Percentiles rank a stretch among this genome's conserved stretches.
These are phyloP conservation scores for Capsella bursapastoris DNA, from an alignment of 345 rosid genomes.

Conservation along the genomic window DNA sequence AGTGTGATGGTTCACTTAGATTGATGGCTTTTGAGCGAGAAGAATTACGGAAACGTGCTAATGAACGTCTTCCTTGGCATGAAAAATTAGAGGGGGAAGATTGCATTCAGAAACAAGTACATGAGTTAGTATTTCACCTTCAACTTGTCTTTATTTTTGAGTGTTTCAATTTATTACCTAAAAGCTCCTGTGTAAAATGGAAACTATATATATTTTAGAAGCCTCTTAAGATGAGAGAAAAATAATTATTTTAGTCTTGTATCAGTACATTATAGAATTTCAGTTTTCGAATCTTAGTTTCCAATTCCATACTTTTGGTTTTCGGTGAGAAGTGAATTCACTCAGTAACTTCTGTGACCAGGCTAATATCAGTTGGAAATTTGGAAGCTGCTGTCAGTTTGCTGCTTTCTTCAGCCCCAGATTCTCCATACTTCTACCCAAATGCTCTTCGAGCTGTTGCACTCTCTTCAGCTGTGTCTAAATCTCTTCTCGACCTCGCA, in stretches of 20 bases:
- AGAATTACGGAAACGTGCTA: conserved; percentile 88
- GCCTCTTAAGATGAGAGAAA: conserved; percentile 22
- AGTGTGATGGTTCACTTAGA: conserved; percentile 71
- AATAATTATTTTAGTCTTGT: conserved; percentile 4
- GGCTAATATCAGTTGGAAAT: conserved; percentile 92
- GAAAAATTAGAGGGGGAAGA: conserved; percentile 94
- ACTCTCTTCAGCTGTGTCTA: conserved; percentile 95
- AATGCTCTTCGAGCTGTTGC: conserved; percentile 98
- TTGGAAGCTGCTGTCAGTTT: conserved; percentile 96
- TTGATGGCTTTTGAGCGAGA: conserved; percentile 86
- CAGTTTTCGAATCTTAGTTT: conserved; percentile 6
- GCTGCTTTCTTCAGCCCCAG: conserved; percentile 90
- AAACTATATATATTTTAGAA: conserved; percentile 21
- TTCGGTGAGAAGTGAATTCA: conserved; percentile 36
- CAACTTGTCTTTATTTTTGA: conserved; percentile 17
- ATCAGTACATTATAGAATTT: background rate
- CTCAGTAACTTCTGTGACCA: conserved; percentile 46
- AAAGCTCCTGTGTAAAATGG: conserved; percentile 19
- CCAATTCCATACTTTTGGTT: conserved; percentile 4
- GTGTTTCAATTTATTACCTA: conserved; percentile 20
- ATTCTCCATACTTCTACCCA: conserved; percentile 86
- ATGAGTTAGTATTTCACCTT: conserved; percentile 69
- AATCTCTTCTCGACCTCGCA: conserved; percentile 94
- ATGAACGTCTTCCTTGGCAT: conserved; percentile 93
- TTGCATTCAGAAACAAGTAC: conserved; percentile 90